Evolutionary conservation across 768 basidiomycete species (phyloP).

Genomic region (Daedaleopsis nitida): DNA sequence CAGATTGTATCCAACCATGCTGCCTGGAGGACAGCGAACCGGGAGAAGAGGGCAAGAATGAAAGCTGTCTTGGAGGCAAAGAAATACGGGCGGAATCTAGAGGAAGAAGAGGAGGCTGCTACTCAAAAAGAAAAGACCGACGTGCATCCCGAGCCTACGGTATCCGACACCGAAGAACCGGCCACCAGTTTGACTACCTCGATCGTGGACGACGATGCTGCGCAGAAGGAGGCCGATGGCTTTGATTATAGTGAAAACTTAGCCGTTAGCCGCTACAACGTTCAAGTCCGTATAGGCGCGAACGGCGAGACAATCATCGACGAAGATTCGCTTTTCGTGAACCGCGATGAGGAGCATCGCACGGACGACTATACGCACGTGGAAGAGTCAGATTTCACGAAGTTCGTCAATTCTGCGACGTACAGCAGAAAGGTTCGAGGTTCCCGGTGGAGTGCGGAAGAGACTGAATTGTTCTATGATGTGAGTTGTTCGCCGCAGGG

Average conservation of each 20-base stretch:
- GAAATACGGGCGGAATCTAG: constrained; percentile 68
- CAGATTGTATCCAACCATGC: constrained; percentile 73
- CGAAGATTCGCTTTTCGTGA: constrained; percentile 81
- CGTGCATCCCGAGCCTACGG: background rate
- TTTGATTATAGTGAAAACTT: constrained; percentile 73
- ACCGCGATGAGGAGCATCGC: constrained; percentile 67
- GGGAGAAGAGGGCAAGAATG: constrained; percentile 68
- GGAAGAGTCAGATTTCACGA: constrained; percentile 79
- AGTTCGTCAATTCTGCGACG: constrained; percentile 83
- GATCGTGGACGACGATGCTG: constrained; percentile 17
- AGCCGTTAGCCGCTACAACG: constrained; percentile 72
- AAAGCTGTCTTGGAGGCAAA: constrained; percentile 65
- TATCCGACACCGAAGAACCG: background rate
- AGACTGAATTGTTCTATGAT: constrained; percentile 86
- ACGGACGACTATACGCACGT: constrained; percentile 75
- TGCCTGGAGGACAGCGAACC: constrained; percentile 69
- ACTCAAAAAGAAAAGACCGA: background rate
- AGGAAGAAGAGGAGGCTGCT: constrained; percentile 37
- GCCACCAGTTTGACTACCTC: constrained; percentile 1
- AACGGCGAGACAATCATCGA: constrained; percentile 88
- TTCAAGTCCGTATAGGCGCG: constrained; percentile 85
- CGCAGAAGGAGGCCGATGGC: constrained; percentile 54
- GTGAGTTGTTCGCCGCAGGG: constrained; percentile 37
- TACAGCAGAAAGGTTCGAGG: constrained; percentile 82
- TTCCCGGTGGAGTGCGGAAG: constrained; percentile 86